These are phyloP conservation scores for Penicillium sumatraense DNA, from an alignment of 2,329 filamentous ascomycete genomes.

Conservation along the genomic window DNA sequence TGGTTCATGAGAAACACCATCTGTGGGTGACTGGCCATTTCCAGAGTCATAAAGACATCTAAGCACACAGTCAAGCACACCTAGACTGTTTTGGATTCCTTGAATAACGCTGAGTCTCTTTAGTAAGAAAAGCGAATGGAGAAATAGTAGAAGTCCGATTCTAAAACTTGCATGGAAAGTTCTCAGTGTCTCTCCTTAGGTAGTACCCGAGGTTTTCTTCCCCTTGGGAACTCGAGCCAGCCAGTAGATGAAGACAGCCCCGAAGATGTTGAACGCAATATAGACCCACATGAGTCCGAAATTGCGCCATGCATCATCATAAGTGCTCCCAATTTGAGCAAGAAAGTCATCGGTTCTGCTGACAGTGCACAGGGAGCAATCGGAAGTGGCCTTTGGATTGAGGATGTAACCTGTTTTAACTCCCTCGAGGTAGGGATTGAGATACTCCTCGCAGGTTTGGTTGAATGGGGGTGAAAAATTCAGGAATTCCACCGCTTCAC, in stretches of 20 bases:
- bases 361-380: slow-evolving; percentile 9
- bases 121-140: too few species aligned
- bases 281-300: slow-evolving; percentile 21
- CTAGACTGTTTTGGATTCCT: too few species aligned
- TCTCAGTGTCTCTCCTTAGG: background rate
- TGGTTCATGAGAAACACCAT: too few species aligned
- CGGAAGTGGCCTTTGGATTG: background rate
- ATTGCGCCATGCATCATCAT: slow-evolving; percentile 10
- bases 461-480: slow-evolving; percentile 5
- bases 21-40: too few species aligned
- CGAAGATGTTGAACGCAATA: slow-evolving; percentile 3
- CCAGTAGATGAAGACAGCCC: background rate
- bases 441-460: slow-evolving; percentile 15
- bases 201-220: background rate
- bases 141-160: too few species aligned
- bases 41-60: too few species aligned
- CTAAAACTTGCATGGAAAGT: background rate
- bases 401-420: slow-evolving; percentile 6
- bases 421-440: background rate
- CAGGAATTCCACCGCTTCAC: slow-evolving; percentile 4
- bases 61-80: too few species aligned
- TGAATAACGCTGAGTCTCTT: too few species aligned
- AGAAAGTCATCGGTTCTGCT: slow-evolving; percentile 12
- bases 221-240: background rate
- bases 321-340: background rate